Base-by-base conservation (phyloP, 306 rosid species). In the Neltuma alba region DNA sequence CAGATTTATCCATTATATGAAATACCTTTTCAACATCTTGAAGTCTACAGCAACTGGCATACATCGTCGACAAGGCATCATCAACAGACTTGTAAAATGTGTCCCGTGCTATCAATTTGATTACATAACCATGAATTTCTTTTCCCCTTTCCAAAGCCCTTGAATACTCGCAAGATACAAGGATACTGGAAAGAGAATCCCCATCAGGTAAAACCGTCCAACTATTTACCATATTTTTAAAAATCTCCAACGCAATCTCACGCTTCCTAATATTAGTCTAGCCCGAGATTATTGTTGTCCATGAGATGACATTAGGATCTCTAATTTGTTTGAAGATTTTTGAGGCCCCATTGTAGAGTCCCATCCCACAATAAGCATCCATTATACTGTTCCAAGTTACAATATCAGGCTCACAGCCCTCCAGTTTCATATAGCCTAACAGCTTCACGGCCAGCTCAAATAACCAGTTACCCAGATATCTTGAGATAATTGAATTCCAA, bases 401-500 rank as follows among this genome's bases (percentile, higher is more conserved):
- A 75, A 80, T 50, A 78, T 86, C 90, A 25, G 88, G 84, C 40
- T 77, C 86, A 60, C 78, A 74, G 16, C 77, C 80, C 37, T 78
- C 82, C 48, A 10, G 13, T 50, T 67, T 74, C 88, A 86, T 86
- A 62, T 61, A 10, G 27, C 25, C 78, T 30, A 84, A 82, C 52
- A 82, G 33, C 72, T 70, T 78, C 20, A 88, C 70, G 30, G 85
- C 88, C 52, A 13, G 67, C 37, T 52, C 70, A 14, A 23, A 52
- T 30, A 88, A 36, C 87, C 85, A 81, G 41, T 88, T 84, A 74
- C 58, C 68, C 38, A 79, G 85, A 44, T 74, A 84, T 36, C 88
- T 88, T 1, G 89, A 86, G 63, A 86, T 82, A 82, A 88, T 81
- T 13, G 83, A 76, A 78, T 88, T 86, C 88, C 92, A 84, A 6